Base-by-base conservation (phyloP, 2,329 filamentous ascomycete species). In the Trichoderma sp. region DNA sequence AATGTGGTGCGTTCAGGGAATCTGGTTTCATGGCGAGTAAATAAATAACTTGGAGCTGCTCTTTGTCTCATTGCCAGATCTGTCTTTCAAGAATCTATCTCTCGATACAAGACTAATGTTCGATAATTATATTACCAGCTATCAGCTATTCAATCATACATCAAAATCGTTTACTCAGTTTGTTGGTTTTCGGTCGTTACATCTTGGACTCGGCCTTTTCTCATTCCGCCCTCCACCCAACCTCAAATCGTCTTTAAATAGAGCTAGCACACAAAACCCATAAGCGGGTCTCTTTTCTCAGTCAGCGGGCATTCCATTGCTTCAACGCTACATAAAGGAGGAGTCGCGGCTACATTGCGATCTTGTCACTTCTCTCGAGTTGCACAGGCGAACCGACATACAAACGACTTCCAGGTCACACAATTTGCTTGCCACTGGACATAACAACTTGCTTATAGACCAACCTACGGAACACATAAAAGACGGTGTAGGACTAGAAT, bases 261-360 rank as follows among this genome's bases (percentile, higher is more conserved):
- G 47, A 12, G 23, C 7, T 57, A 30, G 50, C 50, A 57, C 32
- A 26, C 30, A 67, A 13, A 34, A 43, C n/a, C 32, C 34, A 68
- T 23, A 59, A 61, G 55, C 66, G 66, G 66, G 55, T 68, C 65
- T 68, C 53, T 15, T 47, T 47, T 13, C 36, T 13, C 66, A 17
- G 47, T 26, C 55, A 59, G 66, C 66, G 55, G 66, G 66, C 26
- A 50, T 68, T 61, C 55, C 28, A 30, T 61, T 34, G 13, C 23
- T 68, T 34, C 23, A 32, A 43, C 65, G 53, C 55, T 61, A 68
- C 55, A 47, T 68, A 66, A 55, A 57, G 63, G 39, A 43, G 62
- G 62, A 53, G 39, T 53, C 17, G 62, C 62, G 30, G 43, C 47
- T 67, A 23, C 50, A 3, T 47, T 36, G 32, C 26, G 3, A 15